phyloP scores from a whole-genome alignment of 805 yeast genomes.

The Candida schatavii region DNA sequence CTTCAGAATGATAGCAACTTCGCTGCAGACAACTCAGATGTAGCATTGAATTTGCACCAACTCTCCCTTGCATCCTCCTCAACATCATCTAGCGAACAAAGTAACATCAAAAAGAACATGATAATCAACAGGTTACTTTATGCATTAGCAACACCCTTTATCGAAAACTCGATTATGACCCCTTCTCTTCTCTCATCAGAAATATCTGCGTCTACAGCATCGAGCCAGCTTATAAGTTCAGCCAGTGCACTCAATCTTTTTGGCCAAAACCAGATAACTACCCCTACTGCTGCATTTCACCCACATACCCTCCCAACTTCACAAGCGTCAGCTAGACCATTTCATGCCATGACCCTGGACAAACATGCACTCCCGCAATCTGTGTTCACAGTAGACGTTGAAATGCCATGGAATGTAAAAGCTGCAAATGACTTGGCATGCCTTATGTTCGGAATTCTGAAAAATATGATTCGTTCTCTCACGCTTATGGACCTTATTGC shows the following conservation, averaged over 20 bases:
- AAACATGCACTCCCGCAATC: conserved; percentile 79
- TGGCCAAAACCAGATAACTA: conserved; percentile 14
- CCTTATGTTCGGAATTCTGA: conserved; percentile 77
- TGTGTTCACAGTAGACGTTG: conserved; percentile 72
- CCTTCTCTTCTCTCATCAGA: conserved; percentile 15
- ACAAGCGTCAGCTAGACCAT: conserved; percentile 40
- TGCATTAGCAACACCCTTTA: conserved; percentile 68
- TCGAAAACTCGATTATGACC: conserved; percentile 38
- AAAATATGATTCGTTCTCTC: conserved; percentile 55
- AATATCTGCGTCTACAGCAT: conserved; percentile 13
- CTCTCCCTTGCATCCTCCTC: conserved; percentile 50
- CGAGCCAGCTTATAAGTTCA: conserved; percentile 22
- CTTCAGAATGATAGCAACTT: conserved; percentile 38
- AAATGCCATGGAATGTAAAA: conserved; percentile 73
- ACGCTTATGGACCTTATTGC: conserved; percentile 76
- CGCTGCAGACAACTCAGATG: conserved; percentile 29
- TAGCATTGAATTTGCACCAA: conserved; percentile 57
- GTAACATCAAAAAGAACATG: conserved; percentile 35
- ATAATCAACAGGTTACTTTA: conserved; percentile 49
- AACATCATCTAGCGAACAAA: conserved; percentile 19
- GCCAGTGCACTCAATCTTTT: conserved; percentile 23
- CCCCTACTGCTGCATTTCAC: conserved; percentile 4
- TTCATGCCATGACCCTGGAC: conserved; percentile 64
- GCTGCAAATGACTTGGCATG: conserved; percentile 91
- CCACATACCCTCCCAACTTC: conserved; percentile 6